Evolutionary conservation across 2,329 filamentous ascomycete species (phyloP).

Genomic region (Exophiala sideris): DNA sequence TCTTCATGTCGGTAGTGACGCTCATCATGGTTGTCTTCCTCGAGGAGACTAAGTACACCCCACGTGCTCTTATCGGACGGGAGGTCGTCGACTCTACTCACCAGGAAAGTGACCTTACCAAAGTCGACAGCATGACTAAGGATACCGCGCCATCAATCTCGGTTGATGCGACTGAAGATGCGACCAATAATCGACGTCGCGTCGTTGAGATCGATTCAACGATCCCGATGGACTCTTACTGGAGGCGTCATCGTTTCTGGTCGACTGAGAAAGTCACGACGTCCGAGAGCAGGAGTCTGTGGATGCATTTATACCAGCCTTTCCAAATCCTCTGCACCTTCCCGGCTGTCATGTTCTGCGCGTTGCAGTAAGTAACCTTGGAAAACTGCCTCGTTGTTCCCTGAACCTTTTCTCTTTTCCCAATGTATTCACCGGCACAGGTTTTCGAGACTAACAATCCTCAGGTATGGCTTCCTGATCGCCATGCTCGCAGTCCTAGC

Average conservation of each 20-base stretch:
- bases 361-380: no score
- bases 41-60: conserved; percentile 38
- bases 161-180: conserved; percentile 11
- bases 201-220: conserved; percentile 29
- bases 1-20: conserved; percentile 32
- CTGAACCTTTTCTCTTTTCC: no score
- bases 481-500: conserved; percentile 36
- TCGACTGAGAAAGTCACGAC: conserved; percentile 25
- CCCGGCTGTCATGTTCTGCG: conserved; percentile 41
- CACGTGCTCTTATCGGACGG: conserved; percentile 22
- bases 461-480: conserved; percentile 40
- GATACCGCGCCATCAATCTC: conserved; percentile 2
- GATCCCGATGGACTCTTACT: conserved; percentile 31
- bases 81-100: conserved; percentile 4
- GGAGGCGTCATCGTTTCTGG: conserved; percentile 28
- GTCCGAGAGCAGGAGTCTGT: conserved; percentile 29
- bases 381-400: no score
- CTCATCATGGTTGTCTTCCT: conserved; percentile 35
- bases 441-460: no score
- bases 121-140: conserved; percentile 16
- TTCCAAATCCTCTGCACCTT: conserved; percentile 34
- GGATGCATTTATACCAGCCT: conserved; percentile 34
- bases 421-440: no score
- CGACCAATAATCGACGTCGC: conserved; percentile 19
- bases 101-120: conserved; percentile 7